A percentile compares a stretch with the other conserved stretches of the same genome.
phyloP scores from a whole-genome alignment of 305 asterid genomes.

The Salvia sclarea region DNA sequence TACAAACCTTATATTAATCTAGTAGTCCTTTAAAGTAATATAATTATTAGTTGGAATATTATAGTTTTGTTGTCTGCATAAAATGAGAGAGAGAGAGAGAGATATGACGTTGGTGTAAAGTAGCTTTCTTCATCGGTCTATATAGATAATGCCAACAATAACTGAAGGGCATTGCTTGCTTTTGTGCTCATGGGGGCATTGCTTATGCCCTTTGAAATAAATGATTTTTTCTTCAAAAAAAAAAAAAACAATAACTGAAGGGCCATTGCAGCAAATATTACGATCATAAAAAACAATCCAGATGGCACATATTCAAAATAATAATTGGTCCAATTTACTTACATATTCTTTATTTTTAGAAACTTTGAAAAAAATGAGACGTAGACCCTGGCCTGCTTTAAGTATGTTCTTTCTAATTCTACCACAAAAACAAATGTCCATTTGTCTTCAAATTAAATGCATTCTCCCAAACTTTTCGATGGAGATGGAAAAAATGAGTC shows the following conservation, averaged over 20 bases:
- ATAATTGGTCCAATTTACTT: background rate
- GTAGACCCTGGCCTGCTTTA: slow-evolving; percentile 23
- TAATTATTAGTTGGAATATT: background rate
- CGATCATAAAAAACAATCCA: background rate
- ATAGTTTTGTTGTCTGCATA: background rate
- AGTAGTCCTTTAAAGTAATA: background rate
- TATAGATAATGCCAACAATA: slow-evolving; percentile 13
- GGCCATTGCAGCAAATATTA: slow-evolving; percentile 23
- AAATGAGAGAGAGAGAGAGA: background rate
- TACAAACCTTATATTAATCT: background rate
- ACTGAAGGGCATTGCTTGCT: slow-evolving; percentile 26
- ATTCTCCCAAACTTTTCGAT: no score
- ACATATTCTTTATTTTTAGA: background rate
- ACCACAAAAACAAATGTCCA: background rate
- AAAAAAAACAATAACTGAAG: slow-evolving; percentile 24
- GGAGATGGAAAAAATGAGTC: background rate
- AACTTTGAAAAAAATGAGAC: background rate
- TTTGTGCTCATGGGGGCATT: no score
- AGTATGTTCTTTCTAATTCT: background rate
- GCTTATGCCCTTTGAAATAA: no score
- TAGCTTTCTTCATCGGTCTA: slow-evolving; percentile 29
- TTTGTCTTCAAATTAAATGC: slow-evolving; percentile 12
- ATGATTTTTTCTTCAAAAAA: no score
- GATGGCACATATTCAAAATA: background rate
- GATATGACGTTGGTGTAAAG: slow-evolving; percentile 31